Conservation (phyloP, 2,329 filamentous ascomycete genomes). For the Cytospora schulzeri region DNA sequence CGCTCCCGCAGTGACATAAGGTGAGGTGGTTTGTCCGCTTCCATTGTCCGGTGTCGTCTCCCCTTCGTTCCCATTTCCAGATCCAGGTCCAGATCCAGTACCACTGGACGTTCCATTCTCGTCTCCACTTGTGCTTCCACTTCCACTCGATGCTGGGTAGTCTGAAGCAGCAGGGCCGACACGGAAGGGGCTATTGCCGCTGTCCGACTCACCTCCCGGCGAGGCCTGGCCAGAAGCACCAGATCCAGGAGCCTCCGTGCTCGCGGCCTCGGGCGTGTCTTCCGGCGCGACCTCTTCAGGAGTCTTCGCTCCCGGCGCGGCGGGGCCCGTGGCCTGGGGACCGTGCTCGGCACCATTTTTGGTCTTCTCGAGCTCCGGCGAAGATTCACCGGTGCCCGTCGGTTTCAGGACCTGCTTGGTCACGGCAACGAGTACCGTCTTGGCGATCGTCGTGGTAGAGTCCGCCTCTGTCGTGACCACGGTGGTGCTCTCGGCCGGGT, state of each 20-base stretch:
- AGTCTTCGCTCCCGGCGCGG: too few relatives aligned
- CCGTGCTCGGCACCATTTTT: not conserved
- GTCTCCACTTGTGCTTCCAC: too few relatives aligned
- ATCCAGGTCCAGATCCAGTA: too few relatives aligned
- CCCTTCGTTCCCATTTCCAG: not conserved
- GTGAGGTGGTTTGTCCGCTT: not conserved
- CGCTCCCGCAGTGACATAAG: constrained; percentile 14
- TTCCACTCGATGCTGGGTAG: not conserved
- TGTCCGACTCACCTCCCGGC: too few relatives aligned
- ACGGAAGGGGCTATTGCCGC: too few relatives aligned
- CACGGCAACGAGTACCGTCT: constrained; percentile 9
- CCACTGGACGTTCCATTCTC: too few relatives aligned
- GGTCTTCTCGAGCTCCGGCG: not conserved
- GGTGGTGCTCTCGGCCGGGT: constrained; percentile 21
- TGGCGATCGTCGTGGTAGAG: not conserved
- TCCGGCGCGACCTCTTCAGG: not conserved
- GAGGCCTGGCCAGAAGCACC: too few relatives aligned
- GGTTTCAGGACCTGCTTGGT: constrained; percentile 2
- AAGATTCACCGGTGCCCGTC: not conserved
- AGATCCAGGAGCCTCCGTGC: too few relatives aligned
- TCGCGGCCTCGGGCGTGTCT: not conserved
- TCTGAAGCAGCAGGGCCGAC: not conserved
- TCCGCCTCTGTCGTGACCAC: not conserved
- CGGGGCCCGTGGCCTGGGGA: not conserved
- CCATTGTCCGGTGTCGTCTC: not conserved